A percentile compares a stretch with the other conserved stretches of the same genome.
These are phyloP conservation scores for Acer yangbiense DNA, from an alignment of 345 rosid species.

Conservation along the genomic window DNA sequence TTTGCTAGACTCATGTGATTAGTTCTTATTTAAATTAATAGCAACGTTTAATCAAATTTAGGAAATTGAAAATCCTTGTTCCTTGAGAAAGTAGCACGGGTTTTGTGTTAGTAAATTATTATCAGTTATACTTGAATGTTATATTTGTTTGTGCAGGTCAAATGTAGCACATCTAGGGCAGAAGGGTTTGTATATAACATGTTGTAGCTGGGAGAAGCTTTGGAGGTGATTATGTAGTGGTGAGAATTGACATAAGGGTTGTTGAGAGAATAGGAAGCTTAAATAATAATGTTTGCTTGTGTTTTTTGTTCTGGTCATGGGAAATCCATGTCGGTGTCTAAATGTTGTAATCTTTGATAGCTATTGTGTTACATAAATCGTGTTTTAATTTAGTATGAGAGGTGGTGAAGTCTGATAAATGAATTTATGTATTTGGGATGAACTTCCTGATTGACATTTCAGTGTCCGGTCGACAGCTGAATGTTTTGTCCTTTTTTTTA, in stretches of 20 bases:
- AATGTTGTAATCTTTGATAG: not conserved
- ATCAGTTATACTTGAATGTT: not conserved
- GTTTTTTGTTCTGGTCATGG: not conserved
- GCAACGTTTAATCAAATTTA: not conserved
- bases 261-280: conserved; percentile 7
- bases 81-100: not conserved
- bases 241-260: conserved; percentile 20
- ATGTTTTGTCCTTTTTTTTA: too few relatives aligned
- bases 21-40: not conserved
- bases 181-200: conserved; percentile 31
- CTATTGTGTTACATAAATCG: not conserved
- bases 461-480: too few relatives aligned
- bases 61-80: not conserved
- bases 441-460: too few relatives aligned
- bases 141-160: conserved; percentile 25
- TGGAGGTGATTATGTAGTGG: conserved; percentile 1
- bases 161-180: conserved; percentile 4
- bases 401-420: not conserved
- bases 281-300: conserved; percentile 5
- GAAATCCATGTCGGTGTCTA: not conserved
- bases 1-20: not conserved
- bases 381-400: not conserved
- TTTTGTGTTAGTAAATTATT: not conserved
- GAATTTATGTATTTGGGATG: too few relatives aligned
- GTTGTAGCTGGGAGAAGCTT: conserved; percentile 19